Evolutionary conservation across 176 grass and related monocot species (phyloP).

Genomic region (Oryza nivara): DNA sequence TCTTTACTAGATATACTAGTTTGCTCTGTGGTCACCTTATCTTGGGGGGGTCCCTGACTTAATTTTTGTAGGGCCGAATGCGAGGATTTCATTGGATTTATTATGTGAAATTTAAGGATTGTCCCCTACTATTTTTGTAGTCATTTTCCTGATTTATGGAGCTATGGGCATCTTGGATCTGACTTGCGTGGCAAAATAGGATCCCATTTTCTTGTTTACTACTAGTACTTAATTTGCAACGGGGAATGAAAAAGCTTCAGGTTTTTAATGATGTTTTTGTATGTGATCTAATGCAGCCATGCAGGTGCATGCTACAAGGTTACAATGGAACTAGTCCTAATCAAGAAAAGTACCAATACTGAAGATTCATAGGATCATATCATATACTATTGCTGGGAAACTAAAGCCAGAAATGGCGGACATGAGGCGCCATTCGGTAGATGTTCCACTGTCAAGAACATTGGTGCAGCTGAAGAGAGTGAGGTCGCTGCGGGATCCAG

Average conservation of each 20-base stretch:
- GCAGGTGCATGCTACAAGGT: constrained; percentile 39
- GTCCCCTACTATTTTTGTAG: background rate
- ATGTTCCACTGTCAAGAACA: constrained; percentile 92
- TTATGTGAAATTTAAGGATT: constrained; percentile 21
- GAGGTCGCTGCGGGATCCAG: constrained; percentile 81
- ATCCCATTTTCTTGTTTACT: constrained; percentile 8
- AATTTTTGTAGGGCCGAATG: background rate
- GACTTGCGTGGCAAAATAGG: background rate
- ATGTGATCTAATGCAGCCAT: constrained; percentile 46
- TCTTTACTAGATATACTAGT: background rate
- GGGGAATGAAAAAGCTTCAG: background rate
- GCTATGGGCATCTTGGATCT: background rate
- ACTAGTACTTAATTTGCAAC: background rate
- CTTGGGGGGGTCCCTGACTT: constrained; percentile 24
- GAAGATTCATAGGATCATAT: constrained; percentile 42
- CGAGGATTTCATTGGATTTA: background rate
- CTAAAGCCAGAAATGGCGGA: constrained; percentile 59
- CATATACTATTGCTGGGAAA: constrained; percentile 16
- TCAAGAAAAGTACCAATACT: background rate
- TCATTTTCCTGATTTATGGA: background rate
- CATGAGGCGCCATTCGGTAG: constrained; percentile 71
- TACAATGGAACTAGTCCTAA: constrained; percentile 29
- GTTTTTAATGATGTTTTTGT: constrained; percentile 31
- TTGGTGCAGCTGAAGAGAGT: constrained; percentile 90
- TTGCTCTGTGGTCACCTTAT: constrained; percentile 7